Percentiles rank a stretch among this genome's conserved stretches.
phyloP scores from a whole-genome alignment of 1,139 yeast species.

The Taphrina pruni region DNA sequence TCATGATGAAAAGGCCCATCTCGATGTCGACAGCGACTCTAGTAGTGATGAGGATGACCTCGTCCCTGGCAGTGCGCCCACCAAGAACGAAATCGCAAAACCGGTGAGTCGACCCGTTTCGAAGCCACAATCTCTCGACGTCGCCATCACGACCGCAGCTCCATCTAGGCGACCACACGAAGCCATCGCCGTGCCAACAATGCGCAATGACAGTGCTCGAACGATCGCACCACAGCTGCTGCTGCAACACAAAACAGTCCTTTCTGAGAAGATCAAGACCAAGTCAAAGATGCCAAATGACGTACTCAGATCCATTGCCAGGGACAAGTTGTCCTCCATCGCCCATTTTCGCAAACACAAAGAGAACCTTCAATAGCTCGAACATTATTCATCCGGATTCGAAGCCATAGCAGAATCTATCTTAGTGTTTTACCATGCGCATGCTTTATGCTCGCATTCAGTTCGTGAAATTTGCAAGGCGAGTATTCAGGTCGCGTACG shows the following conservation, averaged over 20 bases:
- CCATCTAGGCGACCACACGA: neutral
- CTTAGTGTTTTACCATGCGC: too few species aligned
- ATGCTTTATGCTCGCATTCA: too few species aligned
- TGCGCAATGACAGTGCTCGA: neutral
- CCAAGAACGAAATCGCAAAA: neutral
- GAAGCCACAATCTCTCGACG: neutral
- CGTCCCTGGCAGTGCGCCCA: neutral
- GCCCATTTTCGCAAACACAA: slow-evolving; percentile 14
- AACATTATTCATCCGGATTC: too few species aligned
- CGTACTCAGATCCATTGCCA: slow-evolving; percentile 12
- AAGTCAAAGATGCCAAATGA: slow-evolving; percentile 13
- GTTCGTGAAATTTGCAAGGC: too few species aligned
- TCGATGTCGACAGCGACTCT: neutral
- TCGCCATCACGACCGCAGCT: neutral
- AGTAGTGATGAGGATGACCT: neutral
- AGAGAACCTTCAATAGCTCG: neutral
- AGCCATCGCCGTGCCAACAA: too few species aligned
- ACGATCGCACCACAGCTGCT: neutral
- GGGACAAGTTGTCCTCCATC: slow-evolving; percentile 12
- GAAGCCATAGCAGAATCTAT: too few species aligned
- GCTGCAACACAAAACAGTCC: neutral
- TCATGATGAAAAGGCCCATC: neutral
- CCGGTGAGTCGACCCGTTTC: neutral
- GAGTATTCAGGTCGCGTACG: too few species aligned
- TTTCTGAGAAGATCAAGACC: neutral